Conservation (phyloP, 2,329 filamentous ascomycete species). For the Clonostachys sp. region DNA sequence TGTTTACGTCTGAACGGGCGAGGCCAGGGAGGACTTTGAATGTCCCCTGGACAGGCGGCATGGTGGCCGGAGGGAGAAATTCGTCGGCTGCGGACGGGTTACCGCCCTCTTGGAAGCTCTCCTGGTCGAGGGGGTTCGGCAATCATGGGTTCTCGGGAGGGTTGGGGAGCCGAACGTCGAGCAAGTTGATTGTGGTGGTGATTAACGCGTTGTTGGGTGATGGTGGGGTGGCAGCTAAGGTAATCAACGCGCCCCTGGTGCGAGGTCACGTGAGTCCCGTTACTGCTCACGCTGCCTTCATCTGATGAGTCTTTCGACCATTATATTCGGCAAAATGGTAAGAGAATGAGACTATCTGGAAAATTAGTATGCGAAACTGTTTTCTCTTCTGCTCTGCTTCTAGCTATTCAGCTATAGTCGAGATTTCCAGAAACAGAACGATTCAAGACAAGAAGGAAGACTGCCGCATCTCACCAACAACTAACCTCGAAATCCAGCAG, state of each 20-base stretch:
- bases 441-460: no score
- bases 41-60: conserved; percentile 31
- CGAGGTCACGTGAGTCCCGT: conserved; percentile 6
- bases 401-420: no score
- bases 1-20: conserved; percentile 1
- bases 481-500: no score
- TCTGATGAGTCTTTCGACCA: no score
- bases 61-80: conserved; percentile 9
- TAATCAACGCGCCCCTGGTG: conserved; percentile 4
- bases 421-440: no score
- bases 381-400: no score
- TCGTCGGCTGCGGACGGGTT: background rate
- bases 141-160: background rate
- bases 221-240: background rate
- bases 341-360: no score
- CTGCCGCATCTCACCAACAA: no score
- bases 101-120: background rate
- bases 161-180: background rate
- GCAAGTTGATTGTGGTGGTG: background rate
- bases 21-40: conserved; percentile 36
- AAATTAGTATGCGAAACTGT: no score
- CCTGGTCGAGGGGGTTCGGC: background rate
- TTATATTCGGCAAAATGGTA: no score
- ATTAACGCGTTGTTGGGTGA: background rate
- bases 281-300: background rate